phyloP scores from a whole-genome alignment of 2,329 filamentous ascomycete genomes.

The Cladosporium sp. region DNA sequence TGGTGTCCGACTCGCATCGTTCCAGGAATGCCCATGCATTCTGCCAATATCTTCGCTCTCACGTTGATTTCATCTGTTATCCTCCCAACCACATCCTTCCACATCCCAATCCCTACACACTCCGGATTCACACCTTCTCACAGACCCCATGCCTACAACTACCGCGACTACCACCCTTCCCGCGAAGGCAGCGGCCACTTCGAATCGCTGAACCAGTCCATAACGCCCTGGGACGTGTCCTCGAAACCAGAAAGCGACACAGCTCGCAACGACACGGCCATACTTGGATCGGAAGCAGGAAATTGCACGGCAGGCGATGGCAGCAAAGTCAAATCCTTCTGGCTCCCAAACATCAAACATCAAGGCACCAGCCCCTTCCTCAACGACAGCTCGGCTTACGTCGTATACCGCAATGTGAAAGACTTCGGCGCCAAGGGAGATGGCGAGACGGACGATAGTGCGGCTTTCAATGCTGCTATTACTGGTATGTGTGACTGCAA shows the following conservation, averaged over 20 bases:
- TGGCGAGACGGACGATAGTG: conserved; percentile 76
- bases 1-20: background rate
- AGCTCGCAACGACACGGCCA: background rate
- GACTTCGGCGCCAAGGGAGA: conserved; percentile 48
- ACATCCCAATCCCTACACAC: background rate
- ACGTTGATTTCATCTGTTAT: conserved; percentile 1
- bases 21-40: background rate
- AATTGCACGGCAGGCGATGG: background rate
- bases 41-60: background rate
- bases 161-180: conserved; percentile 7
- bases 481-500: conserved; percentile 32
- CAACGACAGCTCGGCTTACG: conserved; percentile 50
- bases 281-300: background rate
- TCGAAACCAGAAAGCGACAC: background rate
- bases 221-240: conserved; percentile 1
- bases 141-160: background rate
- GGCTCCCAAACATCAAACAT: conserved; percentile 64
- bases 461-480: conserved; percentile 79
- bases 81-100: background rate
- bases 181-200: conserved; percentile 1
- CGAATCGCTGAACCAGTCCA: background rate
- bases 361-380: conserved; percentile 64
- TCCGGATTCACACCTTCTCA: background rate
- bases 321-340: conserved; percentile 47
- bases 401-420: conserved; percentile 48